A percentile compares a stretch with the other conserved stretches of the same genome.
Evolutionary conservation across 768 basidiomycete species (phyloP).

Genomic region (Termitomyces sp.): DNA sequence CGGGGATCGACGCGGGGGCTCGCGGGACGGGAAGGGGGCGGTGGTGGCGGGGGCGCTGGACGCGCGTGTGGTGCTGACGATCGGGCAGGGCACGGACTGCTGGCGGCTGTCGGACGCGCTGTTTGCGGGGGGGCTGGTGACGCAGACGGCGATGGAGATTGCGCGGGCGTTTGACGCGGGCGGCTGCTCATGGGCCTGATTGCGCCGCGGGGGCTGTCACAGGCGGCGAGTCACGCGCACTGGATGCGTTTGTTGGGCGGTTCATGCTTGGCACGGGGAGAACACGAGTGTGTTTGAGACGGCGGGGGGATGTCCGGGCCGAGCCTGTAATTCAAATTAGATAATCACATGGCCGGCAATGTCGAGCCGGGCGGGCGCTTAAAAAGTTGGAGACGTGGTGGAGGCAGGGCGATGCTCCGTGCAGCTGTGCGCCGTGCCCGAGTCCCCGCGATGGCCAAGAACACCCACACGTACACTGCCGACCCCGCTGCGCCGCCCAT

Average conservation of each 20-base stretch:
- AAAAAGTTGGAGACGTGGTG: too few relatives aligned
- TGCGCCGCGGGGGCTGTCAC: conserved; percentile 48
- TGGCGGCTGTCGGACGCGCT: conserved; percentile 53
- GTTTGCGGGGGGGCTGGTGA: conserved; percentile 30
- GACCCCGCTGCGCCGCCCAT: not conserved
- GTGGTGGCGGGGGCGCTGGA: conserved; percentile 54
- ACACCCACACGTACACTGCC: not conserved
- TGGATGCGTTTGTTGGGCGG: conserved; percentile 49
- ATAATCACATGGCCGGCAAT: not conserved
- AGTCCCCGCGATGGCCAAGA: not conserved
- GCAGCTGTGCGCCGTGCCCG: not conserved
- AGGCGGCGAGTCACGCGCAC: conserved; percentile 46
- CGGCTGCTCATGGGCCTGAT: conserved; percentile 48
- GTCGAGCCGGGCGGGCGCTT: not conserved
- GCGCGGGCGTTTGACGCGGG: conserved; percentile 42
- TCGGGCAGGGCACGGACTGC: conserved; percentile 52
- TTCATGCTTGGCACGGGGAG: conserved; percentile 40
- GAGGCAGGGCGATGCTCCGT: not conserved
- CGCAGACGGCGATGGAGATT: conserved; percentile 52
- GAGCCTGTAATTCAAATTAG: not conserved
- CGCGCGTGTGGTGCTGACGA: conserved; percentile 47
- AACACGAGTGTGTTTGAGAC: conserved; percentile 42
- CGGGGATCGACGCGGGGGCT: conserved; percentile 42
- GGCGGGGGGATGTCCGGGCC: conserved; percentile 25
- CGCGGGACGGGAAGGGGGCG: conserved; percentile 55